Conservation (phyloP, 352 stramenopile species). For the Pythium folliculosum region DNA sequence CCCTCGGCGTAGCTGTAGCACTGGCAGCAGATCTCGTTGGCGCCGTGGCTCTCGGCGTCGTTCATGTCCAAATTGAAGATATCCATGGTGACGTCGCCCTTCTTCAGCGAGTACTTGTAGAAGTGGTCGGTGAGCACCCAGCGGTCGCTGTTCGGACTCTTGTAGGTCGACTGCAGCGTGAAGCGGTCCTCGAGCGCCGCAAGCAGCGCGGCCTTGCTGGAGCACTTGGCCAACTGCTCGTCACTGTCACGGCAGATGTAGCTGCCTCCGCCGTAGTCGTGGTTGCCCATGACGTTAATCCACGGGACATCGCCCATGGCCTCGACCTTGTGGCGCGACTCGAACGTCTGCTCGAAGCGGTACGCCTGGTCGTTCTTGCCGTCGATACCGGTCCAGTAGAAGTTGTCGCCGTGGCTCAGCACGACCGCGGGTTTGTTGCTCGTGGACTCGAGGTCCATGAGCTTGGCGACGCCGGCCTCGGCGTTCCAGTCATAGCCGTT, state of each 20-base stretch:
- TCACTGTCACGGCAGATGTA: conserved; percentile 39
- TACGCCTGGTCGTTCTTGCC: conserved; percentile 32
- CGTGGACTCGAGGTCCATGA: conserved; percentile 38
- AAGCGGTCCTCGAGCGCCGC: conserved; percentile 35
- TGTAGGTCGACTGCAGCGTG: conserved; percentile 39
- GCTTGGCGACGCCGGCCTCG: conserved; percentile 32
- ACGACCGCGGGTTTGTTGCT: conserved; percentile 37
- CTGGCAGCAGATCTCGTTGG: conserved; percentile 47
- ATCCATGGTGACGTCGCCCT: conserved; percentile 42
- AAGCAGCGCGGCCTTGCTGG: conserved; percentile 23
- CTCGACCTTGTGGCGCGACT: conserved; percentile 33
- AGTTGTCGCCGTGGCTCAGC: conserved; percentile 49
- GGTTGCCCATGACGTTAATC: conserved; percentile 50
- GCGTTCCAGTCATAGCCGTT: conserved; percentile 38
- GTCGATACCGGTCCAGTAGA: conserved; percentile 47
- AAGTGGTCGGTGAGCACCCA: conserved; percentile 53
- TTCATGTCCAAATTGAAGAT: conserved; percentile 62
- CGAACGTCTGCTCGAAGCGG: conserved; percentile 41
- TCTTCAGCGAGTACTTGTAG: conserved; percentile 39
- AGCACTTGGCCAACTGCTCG: conserved; percentile 26
- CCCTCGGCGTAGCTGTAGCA: conserved; percentile 41
- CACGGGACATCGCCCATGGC: conserved; percentile 37
- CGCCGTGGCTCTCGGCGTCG: conserved; percentile 40
- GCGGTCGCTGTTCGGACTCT: conserved; percentile 48
- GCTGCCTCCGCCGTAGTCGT: conserved; percentile 44